Conservation (phyloP, 2,329 filamentous ascomycete species). For the Botrytis aclada region DNA sequence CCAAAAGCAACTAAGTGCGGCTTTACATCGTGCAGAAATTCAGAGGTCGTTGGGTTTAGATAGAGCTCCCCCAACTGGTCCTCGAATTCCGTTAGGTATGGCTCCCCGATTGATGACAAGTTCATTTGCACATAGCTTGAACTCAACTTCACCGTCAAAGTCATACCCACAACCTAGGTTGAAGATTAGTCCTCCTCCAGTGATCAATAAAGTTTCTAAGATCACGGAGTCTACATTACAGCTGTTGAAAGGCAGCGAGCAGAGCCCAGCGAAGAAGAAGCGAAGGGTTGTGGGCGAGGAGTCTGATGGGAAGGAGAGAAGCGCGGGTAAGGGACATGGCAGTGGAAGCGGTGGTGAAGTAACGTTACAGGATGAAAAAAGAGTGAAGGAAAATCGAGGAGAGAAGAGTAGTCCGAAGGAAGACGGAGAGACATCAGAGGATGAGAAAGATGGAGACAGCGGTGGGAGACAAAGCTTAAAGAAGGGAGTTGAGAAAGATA, state of each 20-base stretch:
- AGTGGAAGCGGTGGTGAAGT: background rate
- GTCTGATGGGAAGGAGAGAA: background rate
- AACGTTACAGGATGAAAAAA: too few relatives aligned
- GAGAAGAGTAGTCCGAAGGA: background rate
- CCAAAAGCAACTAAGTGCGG: background rate
- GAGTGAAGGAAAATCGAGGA: background rate
- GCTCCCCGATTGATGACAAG: background rate
- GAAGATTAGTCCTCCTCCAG: background rate
- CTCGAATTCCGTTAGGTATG: background rate
- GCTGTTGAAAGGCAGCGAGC: background rate
- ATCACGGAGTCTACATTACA: background rate
- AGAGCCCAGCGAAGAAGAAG: background rate
- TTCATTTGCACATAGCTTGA: background rate
- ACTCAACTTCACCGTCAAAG: background rate
- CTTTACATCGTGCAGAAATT: background rate
- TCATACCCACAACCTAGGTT: background rate
- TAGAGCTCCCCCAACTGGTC: background rate
- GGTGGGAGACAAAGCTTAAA: background rate
- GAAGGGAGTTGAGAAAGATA: accelerated
- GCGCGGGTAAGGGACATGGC: background rate
- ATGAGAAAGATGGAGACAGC: background rate
- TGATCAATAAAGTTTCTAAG: background rate
- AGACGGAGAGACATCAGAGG: background rate
- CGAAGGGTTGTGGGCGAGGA: background rate
- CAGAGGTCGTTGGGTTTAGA: background rate